Base-by-base conservation (phyloP, 495 filamentous ascomycete genomes). In the Neurospora hispaniola region DNA sequence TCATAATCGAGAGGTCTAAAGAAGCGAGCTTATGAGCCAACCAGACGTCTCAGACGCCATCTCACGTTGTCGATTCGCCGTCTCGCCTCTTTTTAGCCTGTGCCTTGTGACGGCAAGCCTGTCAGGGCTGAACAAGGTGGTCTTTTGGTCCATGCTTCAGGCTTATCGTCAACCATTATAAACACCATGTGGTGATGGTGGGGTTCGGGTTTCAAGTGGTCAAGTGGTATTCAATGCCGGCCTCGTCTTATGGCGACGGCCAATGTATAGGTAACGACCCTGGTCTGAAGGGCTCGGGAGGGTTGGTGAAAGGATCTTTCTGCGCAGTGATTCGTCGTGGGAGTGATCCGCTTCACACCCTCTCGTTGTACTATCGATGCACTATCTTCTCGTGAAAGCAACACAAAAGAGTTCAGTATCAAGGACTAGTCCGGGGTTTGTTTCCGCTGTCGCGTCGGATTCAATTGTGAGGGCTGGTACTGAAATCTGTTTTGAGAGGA, bases 1-100 rank as follows among this genome's bases (percentile, higher is more conserved):
- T 74, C 75, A 20, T 59, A 38, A 38, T 69, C 69, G 44, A 71
- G 46, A 72, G 73, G 75, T 39, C 75, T 43, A 39, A 27, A 39
- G 54, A 70, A 59, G n/a, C 23, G 35, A 23, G 3, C 46, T 31
- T 5, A 4, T 11, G 38, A 46, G 35, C 75, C 75, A 74, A 76
- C 74, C 41, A 73, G 62, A 42, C 35, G 4, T 70, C 14, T 18
- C 4, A 73, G 68, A 62, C 11, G 39, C 69, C 54, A 66, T 66
- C 54, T 66, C 12, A 66, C 54, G 35, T 59, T 12, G 48, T 59
- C 48, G 48, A 59, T 20, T 54, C 46, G 46, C 20, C 20, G 46
- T 54, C 20, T 48, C n/a, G 11, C 46, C 46, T 48, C 48, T 59
- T 59, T 12, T 12, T 59, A 23, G 48, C 23, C 48, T 16, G 54